Evolutionary conservation across 495 filamentous ascomycete species (phyloP).

Genomic region (Penicillium angulare): DNA sequence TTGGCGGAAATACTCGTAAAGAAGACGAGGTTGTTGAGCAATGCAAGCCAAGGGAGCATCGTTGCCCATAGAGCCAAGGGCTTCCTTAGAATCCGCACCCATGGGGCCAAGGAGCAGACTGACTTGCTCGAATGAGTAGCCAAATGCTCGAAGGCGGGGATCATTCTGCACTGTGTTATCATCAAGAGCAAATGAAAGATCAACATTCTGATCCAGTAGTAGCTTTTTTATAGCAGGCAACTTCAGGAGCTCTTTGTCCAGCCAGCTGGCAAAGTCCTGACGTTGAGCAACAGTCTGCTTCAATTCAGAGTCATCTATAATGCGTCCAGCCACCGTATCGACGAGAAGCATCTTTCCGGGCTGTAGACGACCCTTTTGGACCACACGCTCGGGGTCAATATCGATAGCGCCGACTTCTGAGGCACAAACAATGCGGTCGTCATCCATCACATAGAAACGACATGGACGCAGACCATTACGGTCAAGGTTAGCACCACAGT

Average conservation of each 20-base stretch:
- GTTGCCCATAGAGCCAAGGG: slow-evolving; percentile 99
- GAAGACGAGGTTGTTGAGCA: slow-evolving; percentile 80
- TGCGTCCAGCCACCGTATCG: slow-evolving; percentile 90
- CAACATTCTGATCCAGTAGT: slow-evolving; percentile 56
- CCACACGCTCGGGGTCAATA: slow-evolving; percentile 84
- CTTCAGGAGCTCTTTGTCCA: slow-evolving; percentile 83
- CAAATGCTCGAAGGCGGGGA: slow-evolving; percentile 80
- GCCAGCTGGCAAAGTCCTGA: slow-evolving; percentile 84
- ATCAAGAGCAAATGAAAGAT: slow-evolving; percentile 66
- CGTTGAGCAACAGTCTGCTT: slow-evolving; percentile 85
- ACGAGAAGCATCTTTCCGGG: slow-evolving; percentile 98
- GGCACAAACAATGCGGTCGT: slow-evolving; percentile 97
- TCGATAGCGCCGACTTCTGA: slow-evolving; percentile 96
- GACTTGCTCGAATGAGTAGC: slow-evolving; percentile 97
- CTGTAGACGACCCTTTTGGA: slow-evolving; percentile 94
- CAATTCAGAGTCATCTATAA: slow-evolving; percentile 93
- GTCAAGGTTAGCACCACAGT: slow-evolving; percentile 98
- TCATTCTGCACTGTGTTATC: slow-evolving; percentile 80
- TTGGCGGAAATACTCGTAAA: slow-evolving; percentile 98
- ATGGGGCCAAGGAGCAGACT: slow-evolving; percentile 92
- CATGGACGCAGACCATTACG: slow-evolving; percentile 96
- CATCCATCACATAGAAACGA: slow-evolving; percentile 96
- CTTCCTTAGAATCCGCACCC: slow-evolving; percentile 98
- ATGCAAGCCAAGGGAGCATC: slow-evolving; percentile 94
- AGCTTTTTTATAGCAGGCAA: slow-evolving; percentile 68